Evolutionary conservation across 805 yeast genomes (phyloP).

Genomic region (Pichia cephalocereana): DNA sequence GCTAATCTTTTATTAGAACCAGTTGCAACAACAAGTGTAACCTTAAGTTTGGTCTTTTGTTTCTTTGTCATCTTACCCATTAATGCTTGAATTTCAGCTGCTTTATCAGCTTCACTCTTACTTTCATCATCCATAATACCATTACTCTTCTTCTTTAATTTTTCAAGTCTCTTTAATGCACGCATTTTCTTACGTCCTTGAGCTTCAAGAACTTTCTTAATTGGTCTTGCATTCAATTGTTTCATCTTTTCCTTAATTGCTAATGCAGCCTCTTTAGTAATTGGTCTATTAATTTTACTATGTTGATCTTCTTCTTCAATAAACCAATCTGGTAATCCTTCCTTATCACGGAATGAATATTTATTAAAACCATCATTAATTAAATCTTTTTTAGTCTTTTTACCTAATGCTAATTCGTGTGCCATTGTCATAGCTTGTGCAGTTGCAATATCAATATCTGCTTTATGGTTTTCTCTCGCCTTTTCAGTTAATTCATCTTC

Average conservation of each 20-base stretch:
- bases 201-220: conserved; percentile 97
- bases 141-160: conserved; percentile 87
- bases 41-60: conserved; percentile 63
- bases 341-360: conserved; percentile 84
- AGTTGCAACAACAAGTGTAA: conserved; percentile 78
- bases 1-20: conserved; percentile 79
- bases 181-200: conserved; percentile 93
- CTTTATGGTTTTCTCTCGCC: conserved; percentile 39
- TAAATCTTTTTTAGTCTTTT: conserved; percentile 72
- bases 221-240: conserved; percentile 92
- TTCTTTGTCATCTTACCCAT: conserved; percentile 75
- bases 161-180: conserved; percentile 78
- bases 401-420: conserved; percentile 88
- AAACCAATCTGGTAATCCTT: conserved; percentile 95
- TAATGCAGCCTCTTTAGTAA: conserved; percentile 86
- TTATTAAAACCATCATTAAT: conserved; percentile 90
- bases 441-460: conserved; percentile 75
- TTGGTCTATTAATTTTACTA: conserved; percentile 79
- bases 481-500: conserved; percentile 43
- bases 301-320: conserved; percentile 84
- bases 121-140: conserved; percentile 78
- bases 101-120: conserved; percentile 88
- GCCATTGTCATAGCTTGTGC: conserved; percentile 98
- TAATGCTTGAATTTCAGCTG: conserved; percentile 82
- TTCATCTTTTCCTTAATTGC: conserved; percentile 68